These are phyloP conservation scores for Incumbomyces lentus DNA, from an alignment of 2,329 filamentous ascomycete species.

Conservation along the genomic window DNA sequence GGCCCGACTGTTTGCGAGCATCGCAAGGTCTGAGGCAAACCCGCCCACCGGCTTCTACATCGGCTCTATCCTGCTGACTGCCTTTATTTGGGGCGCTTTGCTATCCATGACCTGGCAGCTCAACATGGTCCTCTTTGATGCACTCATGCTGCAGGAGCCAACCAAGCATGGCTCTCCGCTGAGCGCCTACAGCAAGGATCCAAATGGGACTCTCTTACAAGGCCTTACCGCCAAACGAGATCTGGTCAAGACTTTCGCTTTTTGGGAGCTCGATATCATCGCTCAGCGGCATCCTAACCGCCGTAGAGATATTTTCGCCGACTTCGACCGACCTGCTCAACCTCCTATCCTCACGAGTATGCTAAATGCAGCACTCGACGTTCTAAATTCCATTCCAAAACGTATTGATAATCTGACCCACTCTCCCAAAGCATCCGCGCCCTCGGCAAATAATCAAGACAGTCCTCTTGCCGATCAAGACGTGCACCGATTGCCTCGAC, in stretches of 20 bases:
- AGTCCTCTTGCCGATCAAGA: slow-evolving; percentile 17
- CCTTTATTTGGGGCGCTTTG: slow-evolving; percentile 52
- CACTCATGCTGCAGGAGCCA: slow-evolving; percentile 71
- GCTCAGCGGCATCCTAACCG: slow-evolving; percentile 63
- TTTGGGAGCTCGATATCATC: slow-evolving; percentile 83
- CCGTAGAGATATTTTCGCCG: slow-evolving; percentile 70
- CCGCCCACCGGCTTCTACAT: slow-evolving; percentile 46
- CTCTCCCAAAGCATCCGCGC: slow-evolving; percentile 21
- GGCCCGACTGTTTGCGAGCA: slow-evolving; percentile 61
- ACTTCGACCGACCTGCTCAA: slow-evolving; percentile 72
- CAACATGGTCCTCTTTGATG: slow-evolving; percentile 65
- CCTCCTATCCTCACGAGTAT: slow-evolving; percentile 69
- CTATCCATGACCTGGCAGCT: slow-evolving; percentile 66
- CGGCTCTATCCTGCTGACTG: slow-evolving; percentile 45
- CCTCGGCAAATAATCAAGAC: slow-evolving; percentile 34
- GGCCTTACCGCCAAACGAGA: slow-evolving; percentile 77
- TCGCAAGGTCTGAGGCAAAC: slow-evolving; percentile 59
- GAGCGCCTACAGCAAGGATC: slow-evolving; percentile 75
- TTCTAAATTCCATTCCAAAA: slow-evolving; percentile 55
- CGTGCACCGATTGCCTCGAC: slow-evolving; percentile 39
- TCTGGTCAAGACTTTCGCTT: slow-evolving; percentile 67
- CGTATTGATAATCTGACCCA: slow-evolving; percentile 48
- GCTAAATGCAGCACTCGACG: slow-evolving; percentile 55
- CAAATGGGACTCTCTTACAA: slow-evolving; percentile 78
- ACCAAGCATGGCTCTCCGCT: slow-evolving; percentile 76